Evolutionary conservation across 768 basidiomycete species (phyloP), one percentile per base, ranked within the genome.

Genomic region (Calocybe cyanea): DNA sequence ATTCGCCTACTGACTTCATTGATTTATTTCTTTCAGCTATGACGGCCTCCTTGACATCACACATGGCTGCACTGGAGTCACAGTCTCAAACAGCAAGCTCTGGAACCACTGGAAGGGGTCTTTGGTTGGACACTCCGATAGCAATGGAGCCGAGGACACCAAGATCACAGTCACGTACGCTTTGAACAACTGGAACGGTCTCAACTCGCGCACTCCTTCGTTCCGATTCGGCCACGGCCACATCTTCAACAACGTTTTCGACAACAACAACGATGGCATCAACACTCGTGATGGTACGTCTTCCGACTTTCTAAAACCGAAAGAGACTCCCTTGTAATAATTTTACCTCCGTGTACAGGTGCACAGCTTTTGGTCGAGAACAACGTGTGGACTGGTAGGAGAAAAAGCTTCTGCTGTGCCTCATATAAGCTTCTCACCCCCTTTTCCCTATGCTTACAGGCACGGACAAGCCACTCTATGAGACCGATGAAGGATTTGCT

Each of bases 321-420:
- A 11, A 28, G 25, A 5, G 25, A 11, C 11, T 6, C 5, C 25
- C 6, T 21, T 9, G 5, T 28, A 17, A 3, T 7, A n/a, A n/a
- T 30, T 36, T 4, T 47, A 19, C 21, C 2, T 33, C 18, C 5
- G 30, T 33, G 20, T 25, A 4, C 45, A 67, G 71, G 67, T 52
- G 73, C 72, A 41, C 69, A 71, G 51, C 68, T 72, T 41, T 64
- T 74, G 21, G 70, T 73, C 41, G 70, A 74, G 55, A 72, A 72
- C 64, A 74, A 74, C 50, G 67, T 73, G 18, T 73, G 65, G 66
- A 67, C 63, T 20, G 69, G 64, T 61, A 55, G n/a, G 55, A 35
- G n/a, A 25, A 36, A 19, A 28, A 13, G 2, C 24, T 15, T 4
- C 15, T 15, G 18, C 41, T 23, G n/a, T 30, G 18, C 7, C 4